Percentiles rank a stretch among this genome's conserved stretches.
Conservation (phyloP, 108 stramenopile species). For the Bacterosira constricta region DNA sequence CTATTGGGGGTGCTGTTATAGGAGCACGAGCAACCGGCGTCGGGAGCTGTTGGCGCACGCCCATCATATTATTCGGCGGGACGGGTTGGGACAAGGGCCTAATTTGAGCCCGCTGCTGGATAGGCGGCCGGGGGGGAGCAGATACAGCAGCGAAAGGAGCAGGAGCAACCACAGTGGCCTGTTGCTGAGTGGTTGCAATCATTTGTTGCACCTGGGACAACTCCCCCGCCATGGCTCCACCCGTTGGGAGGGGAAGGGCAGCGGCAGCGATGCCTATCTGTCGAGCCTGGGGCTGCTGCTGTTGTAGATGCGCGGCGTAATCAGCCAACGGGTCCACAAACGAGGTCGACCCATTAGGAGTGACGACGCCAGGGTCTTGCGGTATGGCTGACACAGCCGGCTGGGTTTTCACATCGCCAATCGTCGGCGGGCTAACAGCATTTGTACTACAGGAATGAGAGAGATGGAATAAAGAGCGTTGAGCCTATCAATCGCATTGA, state of each 20-base stretch:
- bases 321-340: slow-evolving; percentile 39
- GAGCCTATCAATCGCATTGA: no score
- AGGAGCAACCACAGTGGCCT: slow-evolving; percentile 8
- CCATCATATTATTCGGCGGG: no score
- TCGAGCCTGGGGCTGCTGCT: slow-evolving; percentile 5
- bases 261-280: slow-evolving; percentile 1
- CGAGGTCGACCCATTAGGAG: slow-evolving; percentile 30
- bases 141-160: not conserved
- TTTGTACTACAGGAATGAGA: slow-evolving; percentile 3
- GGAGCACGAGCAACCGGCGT: not conserved
- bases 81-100: slow-evolving; percentile 2
- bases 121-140: slow-evolving; percentile 3
- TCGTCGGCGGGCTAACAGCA: not conserved
- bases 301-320: not conserved
- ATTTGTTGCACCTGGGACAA: slow-evolving; percentile 41
- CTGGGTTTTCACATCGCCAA: no score
- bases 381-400: no score
- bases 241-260: slow-evolving; percentile 1
- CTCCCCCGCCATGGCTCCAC: slow-evolving; percentile 28
- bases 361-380: slow-evolving; percentile 34
- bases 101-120: not conserved
- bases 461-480: no score
- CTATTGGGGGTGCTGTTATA: not conserved
- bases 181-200: slow-evolving; percentile 5
- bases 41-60: not conserved